Evolutionary conservation across 2,329 filamentous ascomycete genomes (phyloP), one percentile per base, ranked within the genome.

Genomic region (Didymella keratinophila): DNA sequence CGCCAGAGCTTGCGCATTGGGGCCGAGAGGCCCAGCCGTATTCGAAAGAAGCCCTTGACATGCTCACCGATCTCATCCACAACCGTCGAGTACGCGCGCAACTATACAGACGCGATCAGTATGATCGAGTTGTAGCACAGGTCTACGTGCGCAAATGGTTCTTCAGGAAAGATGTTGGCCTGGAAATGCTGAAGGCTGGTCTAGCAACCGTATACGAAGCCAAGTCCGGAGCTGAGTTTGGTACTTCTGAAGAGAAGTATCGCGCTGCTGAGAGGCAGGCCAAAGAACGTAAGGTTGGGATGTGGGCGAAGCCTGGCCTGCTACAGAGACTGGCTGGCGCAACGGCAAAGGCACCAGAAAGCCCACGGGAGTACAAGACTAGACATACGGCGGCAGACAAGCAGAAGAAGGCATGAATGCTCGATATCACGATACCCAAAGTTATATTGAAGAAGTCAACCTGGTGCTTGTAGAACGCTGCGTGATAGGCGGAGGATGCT

Each of bases 121-220:
- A 98, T 76, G 90, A 93, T 64, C 89, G 95, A 44, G 87, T 96
- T 6, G 92, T 99, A 1, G 93, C 89, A 16, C 95, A 91, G 0
- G 94, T 94, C 0, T 91, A 87, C 69, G 86, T 94, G 30, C 85
- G 92, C 46, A 84, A 83, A 55, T 77, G 87, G 68, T 77, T 92
- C 10, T 82, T 91, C 59, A 87, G 87, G 66, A 86, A 85, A 57
- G 93, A 99, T 75, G 90, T 99, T 5, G 93, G 94, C 3, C 79
- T 93, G 60, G 90, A 96, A 76, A 96, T 99, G 93, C 79, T 99
- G 61, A 91, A 87, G 78, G 83, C 81, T 21, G 95, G 95, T 0
- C 79, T 96, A 63, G 95, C 94, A 39, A 97, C 92, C 2, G 89
- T 95, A 3, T 99, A 98, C 75, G 95, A 98, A 79, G 94, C 92